phyloP scores from a whole-genome alignment of 176 grass and related monocot species.

The Hsuehochloa calcarea region DNA sequence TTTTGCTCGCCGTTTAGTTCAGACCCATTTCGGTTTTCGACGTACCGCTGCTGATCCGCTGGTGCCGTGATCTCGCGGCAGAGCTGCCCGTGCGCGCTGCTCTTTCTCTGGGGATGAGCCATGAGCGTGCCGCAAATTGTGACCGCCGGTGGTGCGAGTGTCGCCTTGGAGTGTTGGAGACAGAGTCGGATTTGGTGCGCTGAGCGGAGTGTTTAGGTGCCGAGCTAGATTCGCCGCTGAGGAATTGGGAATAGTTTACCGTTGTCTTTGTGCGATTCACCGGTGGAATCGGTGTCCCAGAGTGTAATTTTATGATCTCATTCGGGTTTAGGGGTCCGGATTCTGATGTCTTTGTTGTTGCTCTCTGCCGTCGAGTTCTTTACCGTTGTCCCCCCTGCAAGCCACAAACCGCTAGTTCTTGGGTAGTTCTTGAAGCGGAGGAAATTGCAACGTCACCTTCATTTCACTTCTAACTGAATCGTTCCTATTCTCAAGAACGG shows the following conservation, averaged over 20 bases:
- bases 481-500: not conserved
- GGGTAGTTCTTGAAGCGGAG: not conserved
- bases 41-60: not conserved
- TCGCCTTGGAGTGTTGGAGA: no score
- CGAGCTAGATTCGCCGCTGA: not conserved
- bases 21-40: conserved; percentile 11
- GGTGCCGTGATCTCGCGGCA: not conserved
- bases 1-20: not conserved
- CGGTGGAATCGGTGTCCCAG: not conserved
- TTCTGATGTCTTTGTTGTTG: not conserved
- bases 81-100: not conserved
- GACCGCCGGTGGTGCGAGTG: not conserved
- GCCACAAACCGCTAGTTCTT: not conserved
- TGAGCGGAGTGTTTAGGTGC: not conserved
- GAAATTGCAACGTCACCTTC: not conserved
- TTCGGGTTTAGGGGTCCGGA: not conserved
- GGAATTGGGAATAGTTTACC: not conserved
- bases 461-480: not conserved
- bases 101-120: not conserved
- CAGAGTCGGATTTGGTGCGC: no score
- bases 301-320: not conserved
- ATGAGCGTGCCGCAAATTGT: not conserved
- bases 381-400: not conserved
- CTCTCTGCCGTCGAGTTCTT: not conserved
- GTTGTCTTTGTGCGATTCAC: not conserved